A percentile compares a stretch with the other conserved stretches of the same genome.
Evolutionary conservation across 805 yeast genomes (phyloP).

Genomic region (Metschnikowia dekortorum): DNA sequence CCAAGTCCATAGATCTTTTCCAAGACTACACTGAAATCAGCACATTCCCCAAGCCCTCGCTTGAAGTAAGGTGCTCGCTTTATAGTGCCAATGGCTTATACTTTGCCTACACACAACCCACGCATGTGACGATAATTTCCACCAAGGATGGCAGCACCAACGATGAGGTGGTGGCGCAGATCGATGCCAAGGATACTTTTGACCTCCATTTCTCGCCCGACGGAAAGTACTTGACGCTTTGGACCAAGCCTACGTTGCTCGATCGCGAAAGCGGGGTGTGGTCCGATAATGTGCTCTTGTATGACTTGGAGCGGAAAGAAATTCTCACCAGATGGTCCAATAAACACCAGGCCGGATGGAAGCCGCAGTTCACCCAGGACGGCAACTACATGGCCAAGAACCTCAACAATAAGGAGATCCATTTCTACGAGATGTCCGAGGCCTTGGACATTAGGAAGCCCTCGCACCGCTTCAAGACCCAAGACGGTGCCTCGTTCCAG

Average conservation of each 20-base stretch:
- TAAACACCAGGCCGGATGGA: slow-evolving; percentile 86
- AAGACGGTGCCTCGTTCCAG: slow-evolving; percentile 43
- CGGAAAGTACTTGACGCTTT: slow-evolving; percentile 76
- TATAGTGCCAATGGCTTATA: slow-evolving; percentile 66
- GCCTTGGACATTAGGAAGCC: slow-evolving; percentile 42
- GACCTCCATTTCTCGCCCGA: slow-evolving; percentile 87
- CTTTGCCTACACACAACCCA: slow-evolving; percentile 71
- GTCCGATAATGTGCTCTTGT: slow-evolving; percentile 75
- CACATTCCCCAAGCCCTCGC: slow-evolving; percentile 30
- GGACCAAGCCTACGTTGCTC: slow-evolving; percentile 78
- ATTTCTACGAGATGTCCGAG: slow-evolving; percentile 54
- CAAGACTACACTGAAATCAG: slow-evolving; percentile 35
- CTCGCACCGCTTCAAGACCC: slow-evolving; percentile 51
- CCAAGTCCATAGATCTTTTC: slow-evolving; percentile 23
- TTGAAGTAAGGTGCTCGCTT: slow-evolving; percentile 57
- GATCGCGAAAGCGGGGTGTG: slow-evolving; percentile 68
- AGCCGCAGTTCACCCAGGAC: slow-evolving; percentile 82
- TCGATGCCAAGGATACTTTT: slow-evolving; percentile 63
- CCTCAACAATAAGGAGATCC: slow-evolving; percentile 55
- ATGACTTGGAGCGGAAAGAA: slow-evolving; percentile 45
- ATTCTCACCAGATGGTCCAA: slow-evolving; percentile 63
- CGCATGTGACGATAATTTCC: slow-evolving; percentile 51
- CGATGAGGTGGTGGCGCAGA: slow-evolving; percentile 34
- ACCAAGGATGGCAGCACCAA: slow-evolving; percentile 45
- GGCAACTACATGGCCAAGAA: slow-evolving; percentile 66